phyloP scores from a whole-genome alignment of 495 filamentous ascomycete genomes.

The Penicillium argentinense region DNA sequence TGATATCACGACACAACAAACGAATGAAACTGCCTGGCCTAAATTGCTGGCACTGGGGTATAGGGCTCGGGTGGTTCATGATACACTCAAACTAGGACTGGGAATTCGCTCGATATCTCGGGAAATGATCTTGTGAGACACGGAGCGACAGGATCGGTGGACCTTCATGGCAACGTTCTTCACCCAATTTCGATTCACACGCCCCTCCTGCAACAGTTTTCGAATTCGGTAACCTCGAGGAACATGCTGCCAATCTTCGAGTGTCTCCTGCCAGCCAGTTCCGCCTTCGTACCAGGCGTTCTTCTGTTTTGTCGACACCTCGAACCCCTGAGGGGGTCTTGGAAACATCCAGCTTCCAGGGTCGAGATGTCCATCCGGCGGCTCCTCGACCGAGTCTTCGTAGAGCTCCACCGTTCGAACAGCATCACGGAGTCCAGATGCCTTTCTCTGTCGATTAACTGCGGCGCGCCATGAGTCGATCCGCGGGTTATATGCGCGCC shows the following conservation, averaged over 20 bases:
- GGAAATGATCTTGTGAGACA: conserved; percentile 14
- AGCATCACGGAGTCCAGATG: conserved; percentile 25
- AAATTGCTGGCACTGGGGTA: background rate
- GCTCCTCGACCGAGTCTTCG: conserved; percentile 40
- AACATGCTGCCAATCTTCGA: conserved; percentile 43
- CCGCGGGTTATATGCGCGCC: conserved; percentile 22
- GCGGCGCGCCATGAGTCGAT: conserved; percentile 44
- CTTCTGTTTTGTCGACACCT: conserved; percentile 35
- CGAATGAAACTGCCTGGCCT: background rate
- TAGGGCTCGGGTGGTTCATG: background rate
- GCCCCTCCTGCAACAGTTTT: conserved; percentile 37
- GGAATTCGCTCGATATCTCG: background rate
- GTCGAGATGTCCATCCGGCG: conserved; percentile 40
- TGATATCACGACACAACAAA: background rate
- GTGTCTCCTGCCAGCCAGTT: conserved; percentile 43
- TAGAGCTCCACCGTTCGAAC: conserved; percentile 31
- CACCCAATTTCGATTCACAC: conserved; percentile 33
- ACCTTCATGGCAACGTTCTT: conserved; percentile 31
- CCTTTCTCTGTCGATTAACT: conserved; percentile 34
- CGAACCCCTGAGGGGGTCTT: conserved; percentile 43
- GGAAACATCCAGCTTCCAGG: conserved; percentile 44
- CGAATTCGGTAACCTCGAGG: conserved; percentile 36
- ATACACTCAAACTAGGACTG: background rate
- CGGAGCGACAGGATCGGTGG: conserved; percentile 18
- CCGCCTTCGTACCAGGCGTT: conserved; percentile 44